Evolutionary conservation across 2,329 filamentous ascomycete species (phyloP).

Genomic region (Arthrinium phaeospermum): DNA sequence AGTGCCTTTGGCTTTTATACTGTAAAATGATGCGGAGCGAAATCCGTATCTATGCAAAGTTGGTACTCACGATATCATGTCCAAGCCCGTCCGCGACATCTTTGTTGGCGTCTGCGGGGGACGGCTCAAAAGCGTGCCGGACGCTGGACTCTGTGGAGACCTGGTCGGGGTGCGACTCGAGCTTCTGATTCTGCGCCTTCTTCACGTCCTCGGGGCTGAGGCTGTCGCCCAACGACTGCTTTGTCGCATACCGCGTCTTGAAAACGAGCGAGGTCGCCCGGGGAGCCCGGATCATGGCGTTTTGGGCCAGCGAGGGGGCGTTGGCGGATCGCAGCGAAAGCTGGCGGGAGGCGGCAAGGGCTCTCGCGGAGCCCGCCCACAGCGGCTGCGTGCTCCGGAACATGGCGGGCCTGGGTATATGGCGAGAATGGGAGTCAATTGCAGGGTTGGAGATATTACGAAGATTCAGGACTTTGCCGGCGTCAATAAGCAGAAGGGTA

Average conservation of each 20-base stretch:
- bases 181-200: conserved; percentile 56
- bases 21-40: too few relatives aligned
- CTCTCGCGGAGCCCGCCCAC: conserved; percentile 31
- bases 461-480: not conserved
- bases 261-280: conserved; percentile 26
- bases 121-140: conserved; percentile 54
- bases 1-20: not conserved
- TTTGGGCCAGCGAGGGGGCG: not conserved
- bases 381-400: conserved; percentile 34
- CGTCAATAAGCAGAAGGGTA: not conserved
- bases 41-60: not conserved
- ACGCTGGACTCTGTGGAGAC: conserved; percentile 65
- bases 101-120: conserved; percentile 20
- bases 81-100: conserved; percentile 44
- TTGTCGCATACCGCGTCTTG: conserved; percentile 36
- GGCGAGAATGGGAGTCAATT: not conserved
- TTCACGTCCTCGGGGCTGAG: conserved; percentile 63
- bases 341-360: conserved; percentile 22
- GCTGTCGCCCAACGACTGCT: conserved; percentile 42
- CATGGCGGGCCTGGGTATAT: conserved; percentile 29
- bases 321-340: not conserved
- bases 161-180: conserved; percentile 63
- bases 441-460: not conserved
- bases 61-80: conserved; percentile 61
- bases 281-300: not conserved